Evolutionary conservation across 148 eudicot genomes (phyloP), one percentile per base, ranked within the genome.

Genomic region (Persicaria maculosa): DNA sequence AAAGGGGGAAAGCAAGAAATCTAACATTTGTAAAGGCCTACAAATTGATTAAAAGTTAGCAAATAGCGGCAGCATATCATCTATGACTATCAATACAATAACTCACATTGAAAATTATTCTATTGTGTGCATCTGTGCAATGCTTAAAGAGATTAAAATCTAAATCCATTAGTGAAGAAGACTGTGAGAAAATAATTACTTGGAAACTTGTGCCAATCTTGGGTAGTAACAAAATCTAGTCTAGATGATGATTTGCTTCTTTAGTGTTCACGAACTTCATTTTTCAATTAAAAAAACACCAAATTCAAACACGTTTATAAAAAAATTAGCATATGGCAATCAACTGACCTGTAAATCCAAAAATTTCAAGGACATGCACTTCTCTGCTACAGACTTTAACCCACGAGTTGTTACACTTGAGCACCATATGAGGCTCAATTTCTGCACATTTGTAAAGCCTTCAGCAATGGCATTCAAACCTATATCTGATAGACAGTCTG

Each of bases 351-450:
- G 97, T 69, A 89, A 84, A 87, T 89, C 97, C 84, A 91, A 80
- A 19, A 86, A 85, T 73, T 79, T 86, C 79, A 91, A 82, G n/a
- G 75, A 84, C 79, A 67, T 83, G 72, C 93, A 91, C 76, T 86
- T 87, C 84, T 82, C 85, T 55, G 91, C 91, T 55, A 91, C 71
- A 73, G 89, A n/a, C n/a, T n/a, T n/a, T n/a, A n/a, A n/a, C n/a
- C n/a, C n/a, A n/a, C n/a, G n/a, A n/a, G n/a, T n/a, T 12, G 93
- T 83, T 40, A 88, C 87, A 79, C 78, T 85, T 64, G 97, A 91
- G 83, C 97, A 91, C 97, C 93, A 91, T 72, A 91, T 86, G 62
- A 91, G 80, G 84, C 93, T 91, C 81, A 91, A 78, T 75, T 87
- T 91, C 71, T 89, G 90, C 72, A 91, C 88, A n/a, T 80, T 82